Base-by-base conservation (phyloP, 441 rosid species). In the Syzygium syzygioides region DNA sequence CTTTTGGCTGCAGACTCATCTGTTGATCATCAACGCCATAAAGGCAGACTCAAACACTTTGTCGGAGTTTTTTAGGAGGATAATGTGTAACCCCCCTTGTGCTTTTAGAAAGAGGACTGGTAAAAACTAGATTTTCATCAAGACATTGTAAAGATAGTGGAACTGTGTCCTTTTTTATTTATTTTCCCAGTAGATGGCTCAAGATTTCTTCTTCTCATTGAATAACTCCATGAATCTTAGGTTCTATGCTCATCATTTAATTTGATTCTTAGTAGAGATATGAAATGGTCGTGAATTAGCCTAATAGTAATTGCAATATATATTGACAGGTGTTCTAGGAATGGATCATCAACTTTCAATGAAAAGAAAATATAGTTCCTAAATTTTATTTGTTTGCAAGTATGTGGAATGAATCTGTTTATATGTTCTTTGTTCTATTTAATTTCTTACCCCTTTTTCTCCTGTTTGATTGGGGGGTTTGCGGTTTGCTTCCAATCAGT, bases 1-100 rank as follows among this genome's bases (percentile, higher is more conserved):
- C 89, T 53, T 53, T 64, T 32, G n/a, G 62, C 17, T 87, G 79
- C 86, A 53, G 89, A 88, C 85, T 88, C 87, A 18, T 59, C 57
- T 26, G 64, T 30, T 62, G 87, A 62, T 88, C 84, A 45, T 45
- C 48, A 45, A 45, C 48, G 7, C 8, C 48, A 45, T 45, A 45
- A 45, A 45, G 48, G 48, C 48, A 45, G 48, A 45, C 48, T 45
- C 48, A 45, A 45, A 7, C 48, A 45, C 48, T 26, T 37, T 23
- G 83, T 71, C 14, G 52, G 83, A 26, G 20, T 41, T 37, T 71
- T 71, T 71, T 37, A 11, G 12, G 83, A 37, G 83, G 83, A 71
- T 71, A 13, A 71, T 14, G 52, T 37, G 83, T 37, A 17, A 20
- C 48, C 48, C 10, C 3, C 5, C 25, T 23, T 5, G 28, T 71